phyloP scores from a whole-genome alignment of 2,329 filamentous ascomycete species.

The Aspergillus quadricinctus region DNA sequence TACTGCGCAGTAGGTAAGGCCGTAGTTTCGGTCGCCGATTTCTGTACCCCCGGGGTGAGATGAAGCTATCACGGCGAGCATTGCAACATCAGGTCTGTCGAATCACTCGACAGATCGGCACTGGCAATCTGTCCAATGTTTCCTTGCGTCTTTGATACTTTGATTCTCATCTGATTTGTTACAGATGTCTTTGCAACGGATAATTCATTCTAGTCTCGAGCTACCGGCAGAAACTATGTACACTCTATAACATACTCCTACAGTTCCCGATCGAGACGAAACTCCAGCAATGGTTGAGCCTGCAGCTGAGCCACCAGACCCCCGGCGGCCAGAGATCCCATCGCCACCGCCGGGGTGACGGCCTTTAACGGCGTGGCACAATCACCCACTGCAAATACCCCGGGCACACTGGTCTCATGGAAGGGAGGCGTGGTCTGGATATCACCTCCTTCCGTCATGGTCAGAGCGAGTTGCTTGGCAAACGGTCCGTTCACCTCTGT shows the following conservation, averaged over 20 bases:
- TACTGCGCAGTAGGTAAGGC: too few species aligned
- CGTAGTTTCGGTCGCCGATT: too few species aligned
- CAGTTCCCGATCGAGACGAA: background rate
- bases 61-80: too few species aligned
- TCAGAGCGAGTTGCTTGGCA: background rate
- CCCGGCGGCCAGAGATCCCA: constrained; percentile 1
- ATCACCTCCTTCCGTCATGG: background rate
- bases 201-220: background rate
- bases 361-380: constrained; percentile 25
- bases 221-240: background rate
- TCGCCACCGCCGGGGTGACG: background rate
- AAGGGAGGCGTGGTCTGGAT: constrained; percentile 44
- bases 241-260: background rate
- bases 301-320: constrained; percentile 3
- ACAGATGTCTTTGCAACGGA: background rate
- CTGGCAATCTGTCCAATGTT: too few species aligned
- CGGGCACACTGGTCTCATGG: constrained; percentile 47
- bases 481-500: background rate
- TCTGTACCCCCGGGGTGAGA: too few species aligned
- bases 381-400: constrained; percentile 55
- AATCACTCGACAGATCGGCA: too few species aligned
- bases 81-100: too few species aligned
- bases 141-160: too few species aligned
- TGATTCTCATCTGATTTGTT: too few species aligned
- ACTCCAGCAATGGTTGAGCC: background rate